Base-by-base conservation (phyloP, 352 stramenopile species). In the Pythium plurisporium region DNA sequence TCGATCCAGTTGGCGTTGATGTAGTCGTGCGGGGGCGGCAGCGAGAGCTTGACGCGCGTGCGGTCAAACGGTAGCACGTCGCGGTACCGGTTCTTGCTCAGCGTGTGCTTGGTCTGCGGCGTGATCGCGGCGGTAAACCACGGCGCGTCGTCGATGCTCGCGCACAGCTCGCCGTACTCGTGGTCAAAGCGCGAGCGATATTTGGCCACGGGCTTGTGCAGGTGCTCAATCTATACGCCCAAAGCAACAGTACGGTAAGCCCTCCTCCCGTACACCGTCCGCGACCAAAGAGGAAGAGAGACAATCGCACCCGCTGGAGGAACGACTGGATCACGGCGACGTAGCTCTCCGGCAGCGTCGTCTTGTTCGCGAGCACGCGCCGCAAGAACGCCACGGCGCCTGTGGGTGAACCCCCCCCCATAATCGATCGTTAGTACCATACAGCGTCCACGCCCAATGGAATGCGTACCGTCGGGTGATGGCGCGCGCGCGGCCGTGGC, bases 1-100 rank as follows among this genome's bases (percentile, higher is more conserved):
- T 80, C 75, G 26, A 91, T 62, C 53, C 72, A 74, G 61, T 87
- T 89, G 34, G 79, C 81, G 46, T 91, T 91, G 63, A 91, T 86
- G 41, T 91, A 91, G 64, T 86, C 74, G 23, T 12, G 34, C 48
- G n/a, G 54, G 38, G 25, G 33, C 11, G 55, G 17, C 23, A 63
- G 53, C n/a, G 22, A 20, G 23, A 92, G 62, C 51, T 69, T 69
- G n/a, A 92, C 81, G 3, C 79, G 78, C 23, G 82, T 91, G 30
- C 73, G 65, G 22, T 91, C 80, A 52, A 88, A 87, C 26, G 84
- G 84, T 10, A 94, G 36, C 26, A 94, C 82, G 54, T 92, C 82
- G 26, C 66, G 51, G 59, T 94, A 94, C 38, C 84, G 76, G 56
- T 94, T 94, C 55, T 91, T 91, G 20, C 59, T 54, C 19, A 76